These are phyloP conservation scores for Prunus mume DNA, from an alignment of 306 rosid species.

Conservation along the genomic window DNA sequence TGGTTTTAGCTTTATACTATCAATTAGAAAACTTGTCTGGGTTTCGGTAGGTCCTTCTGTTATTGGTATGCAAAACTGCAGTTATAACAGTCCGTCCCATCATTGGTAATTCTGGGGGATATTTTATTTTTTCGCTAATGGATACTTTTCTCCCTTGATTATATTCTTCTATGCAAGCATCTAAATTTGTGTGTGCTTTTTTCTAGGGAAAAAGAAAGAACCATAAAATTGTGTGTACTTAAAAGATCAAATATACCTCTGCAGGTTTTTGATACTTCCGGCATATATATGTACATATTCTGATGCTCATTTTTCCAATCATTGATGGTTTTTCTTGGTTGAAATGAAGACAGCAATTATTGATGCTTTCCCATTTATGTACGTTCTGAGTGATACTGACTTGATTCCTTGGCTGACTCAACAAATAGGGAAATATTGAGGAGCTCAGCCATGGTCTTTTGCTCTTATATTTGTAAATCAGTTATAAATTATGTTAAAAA, in stretches of 20 bases:
- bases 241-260: not conserved
- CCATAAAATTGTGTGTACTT: not conserved
- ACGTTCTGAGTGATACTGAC: not conserved
- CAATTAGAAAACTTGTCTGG: conserved; percentile 3
- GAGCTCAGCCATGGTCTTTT: not conserved
- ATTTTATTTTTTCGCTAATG: not conserved
- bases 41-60: not conserved
- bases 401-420: not conserved
- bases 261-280: not conserved
- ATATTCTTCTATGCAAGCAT: not conserved
- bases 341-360: not conserved
- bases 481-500: not conserved
- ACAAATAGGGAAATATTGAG: not conserved
- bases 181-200: not conserved
- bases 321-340: not conserved
- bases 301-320: not conserved
- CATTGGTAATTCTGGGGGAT: not conserved
- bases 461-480: not conserved
- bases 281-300: not conserved
- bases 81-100: not conserved
- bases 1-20: not conserved
- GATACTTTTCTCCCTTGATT: not conserved
- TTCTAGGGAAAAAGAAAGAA: not conserved
- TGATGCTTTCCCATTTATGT: conserved; percentile 1
- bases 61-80: not conserved